Conservation (phyloP, 2,329 filamentous ascomycete genomes). For the Alternaria conjuncta region DNA sequence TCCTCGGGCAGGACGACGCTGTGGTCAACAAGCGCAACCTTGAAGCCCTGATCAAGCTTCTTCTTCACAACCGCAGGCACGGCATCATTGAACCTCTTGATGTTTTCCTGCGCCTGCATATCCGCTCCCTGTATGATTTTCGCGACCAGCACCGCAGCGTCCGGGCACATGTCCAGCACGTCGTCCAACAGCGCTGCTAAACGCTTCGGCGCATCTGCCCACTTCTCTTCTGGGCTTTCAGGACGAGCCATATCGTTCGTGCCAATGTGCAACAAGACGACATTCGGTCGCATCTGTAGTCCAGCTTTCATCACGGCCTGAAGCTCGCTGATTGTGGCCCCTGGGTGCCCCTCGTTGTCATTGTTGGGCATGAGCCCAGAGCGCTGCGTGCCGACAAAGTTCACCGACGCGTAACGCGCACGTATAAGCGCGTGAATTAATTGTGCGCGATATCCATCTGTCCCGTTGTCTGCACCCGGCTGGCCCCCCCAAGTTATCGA, state of each 20-base stretch:
- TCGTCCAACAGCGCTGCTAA: conserved; percentile 43
- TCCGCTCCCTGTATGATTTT: conserved; percentile 39
- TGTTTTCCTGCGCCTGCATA: conserved; percentile 14
- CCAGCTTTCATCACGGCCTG: conserved; percentile 13
- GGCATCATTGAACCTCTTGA: conserved; percentile 30
- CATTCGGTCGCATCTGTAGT: conserved; percentile 26
- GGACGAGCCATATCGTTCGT: conserved; percentile 30
- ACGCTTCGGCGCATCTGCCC: conserved; percentile 39
- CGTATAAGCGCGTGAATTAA: conserved; percentile 33
- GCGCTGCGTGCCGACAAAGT: conserved; percentile 42
- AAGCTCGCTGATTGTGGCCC: conserved; percentile 41
- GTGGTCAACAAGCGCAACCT: conserved; percentile 37
- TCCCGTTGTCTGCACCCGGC: conserved; percentile 30
- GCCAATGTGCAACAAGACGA: conserved; percentile 32
- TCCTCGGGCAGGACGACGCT: conserved; percentile 21
- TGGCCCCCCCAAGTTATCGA: conserved; percentile 42
- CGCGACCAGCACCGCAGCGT: conserved; percentile 48
- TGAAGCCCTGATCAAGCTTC: conserved; percentile 24
- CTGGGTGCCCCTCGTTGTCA: conserved; percentile 43
- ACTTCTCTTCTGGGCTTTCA: conserved; percentile 18
- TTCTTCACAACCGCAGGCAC: conserved; percentile 29
- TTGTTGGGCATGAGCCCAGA: conserved; percentile 44
- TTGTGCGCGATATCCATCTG: conserved; percentile 48
- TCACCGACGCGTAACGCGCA: conserved; percentile 22
- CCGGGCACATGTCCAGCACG: conserved; percentile 35